Evolutionary conservation across 495 filamentous ascomycete genomes (phyloP).

Genomic region (Aspergillus asperescens): DNA sequence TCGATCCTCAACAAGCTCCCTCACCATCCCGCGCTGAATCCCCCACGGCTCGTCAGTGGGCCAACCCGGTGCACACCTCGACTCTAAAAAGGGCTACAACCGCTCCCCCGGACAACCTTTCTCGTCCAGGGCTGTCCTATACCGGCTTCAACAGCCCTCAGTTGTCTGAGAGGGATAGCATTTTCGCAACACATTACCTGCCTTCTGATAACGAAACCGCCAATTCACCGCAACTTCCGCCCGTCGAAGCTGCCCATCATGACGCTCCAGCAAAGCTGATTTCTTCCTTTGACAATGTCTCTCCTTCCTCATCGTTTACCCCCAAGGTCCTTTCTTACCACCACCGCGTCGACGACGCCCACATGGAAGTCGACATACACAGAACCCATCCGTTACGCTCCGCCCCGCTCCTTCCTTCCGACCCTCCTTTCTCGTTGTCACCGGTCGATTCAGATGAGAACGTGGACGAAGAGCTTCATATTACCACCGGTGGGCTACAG

Average conservation of each 20-base stretch:
- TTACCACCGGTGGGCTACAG: constrained; percentile 15
- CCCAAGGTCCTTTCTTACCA: constrained; percentile 35
- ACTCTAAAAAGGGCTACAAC: constrained; percentile 37
- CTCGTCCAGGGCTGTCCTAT: constrained; percentile 28
- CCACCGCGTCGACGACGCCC: constrained; percentile 32
- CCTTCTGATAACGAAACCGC: constrained; percentile 42
- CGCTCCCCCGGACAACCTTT: constrained; percentile 24
- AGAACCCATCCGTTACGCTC: constrained; percentile 34
- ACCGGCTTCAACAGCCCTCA: constrained; percentile 33
- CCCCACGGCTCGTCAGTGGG: constrained; percentile 37
- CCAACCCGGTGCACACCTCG: constrained; percentile 26
- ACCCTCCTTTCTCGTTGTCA: constrained; percentile 26
- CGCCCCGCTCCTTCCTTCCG: constrained; percentile 28
- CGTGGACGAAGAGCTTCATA: constrained; percentile 22
- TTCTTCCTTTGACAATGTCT: constrained; percentile 29
- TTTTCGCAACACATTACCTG: constrained; percentile 58
- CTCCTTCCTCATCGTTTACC: constrained; percentile 30
- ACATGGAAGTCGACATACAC: constrained; percentile 44
- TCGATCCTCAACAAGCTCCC: constrained; percentile 28
- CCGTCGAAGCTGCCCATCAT: constrained; percentile 32
- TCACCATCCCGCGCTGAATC: constrained; percentile 41
- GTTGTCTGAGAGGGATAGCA: constrained; percentile 58
- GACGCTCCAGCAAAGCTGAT: constrained; percentile 27
- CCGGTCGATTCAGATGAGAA: constrained; percentile 28
- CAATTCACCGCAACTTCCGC: constrained; percentile 46